Percentiles rank a stretch among this genome's conserved stretches.
phyloP scores from a whole-genome alignment of 2,329 filamentous ascomycete genomes.

The Tolypocladium capitatum region DNA sequence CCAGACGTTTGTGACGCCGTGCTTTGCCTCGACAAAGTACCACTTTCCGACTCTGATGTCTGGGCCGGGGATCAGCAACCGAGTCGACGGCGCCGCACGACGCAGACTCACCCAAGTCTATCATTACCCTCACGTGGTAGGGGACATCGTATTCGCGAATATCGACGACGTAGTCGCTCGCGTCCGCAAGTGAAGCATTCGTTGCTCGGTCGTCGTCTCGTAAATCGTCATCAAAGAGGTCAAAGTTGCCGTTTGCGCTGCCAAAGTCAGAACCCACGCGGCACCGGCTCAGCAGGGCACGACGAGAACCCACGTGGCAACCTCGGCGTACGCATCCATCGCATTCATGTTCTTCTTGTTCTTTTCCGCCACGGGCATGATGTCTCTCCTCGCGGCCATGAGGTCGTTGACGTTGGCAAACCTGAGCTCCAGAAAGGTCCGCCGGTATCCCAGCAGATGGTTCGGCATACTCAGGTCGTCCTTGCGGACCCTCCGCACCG shows the following conservation, averaged over 20 bases:
- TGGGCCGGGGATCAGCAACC: constrained; percentile 22
- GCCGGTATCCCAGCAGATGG: constrained; percentile 78
- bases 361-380: constrained; percentile 86
- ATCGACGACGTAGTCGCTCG: constrained; percentile 95
- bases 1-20: constrained; percentile 70
- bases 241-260: constrained; percentile 69
- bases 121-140: constrained; percentile 97
- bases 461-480: constrained; percentile 94
- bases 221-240: constrained; percentile 88
- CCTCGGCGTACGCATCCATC: constrained; percentile 97
- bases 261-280: constrained; percentile 6
- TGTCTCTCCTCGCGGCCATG: constrained; percentile 67
- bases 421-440: constrained; percentile 74
- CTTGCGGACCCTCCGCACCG: constrained; percentile 65
- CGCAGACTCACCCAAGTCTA: constrained; percentile 58
- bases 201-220: constrained; percentile 67
- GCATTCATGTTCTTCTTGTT: constrained; percentile 94
- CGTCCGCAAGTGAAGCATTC: constrained; percentile 66
- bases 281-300: not conserved
- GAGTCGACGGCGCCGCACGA: not conserved
- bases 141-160: constrained; percentile 98
- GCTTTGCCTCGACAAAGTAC: constrained; percentile 92
- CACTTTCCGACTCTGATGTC: constrained; percentile 94
- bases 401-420: constrained; percentile 84
- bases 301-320: constrained; percentile 56